Percentiles rank a stretch among this genome's conserved stretches.
phyloP scores from a whole-genome alignment of 2,329 filamentous ascomycete genomes.

The Colletotrichum sidae region DNA sequence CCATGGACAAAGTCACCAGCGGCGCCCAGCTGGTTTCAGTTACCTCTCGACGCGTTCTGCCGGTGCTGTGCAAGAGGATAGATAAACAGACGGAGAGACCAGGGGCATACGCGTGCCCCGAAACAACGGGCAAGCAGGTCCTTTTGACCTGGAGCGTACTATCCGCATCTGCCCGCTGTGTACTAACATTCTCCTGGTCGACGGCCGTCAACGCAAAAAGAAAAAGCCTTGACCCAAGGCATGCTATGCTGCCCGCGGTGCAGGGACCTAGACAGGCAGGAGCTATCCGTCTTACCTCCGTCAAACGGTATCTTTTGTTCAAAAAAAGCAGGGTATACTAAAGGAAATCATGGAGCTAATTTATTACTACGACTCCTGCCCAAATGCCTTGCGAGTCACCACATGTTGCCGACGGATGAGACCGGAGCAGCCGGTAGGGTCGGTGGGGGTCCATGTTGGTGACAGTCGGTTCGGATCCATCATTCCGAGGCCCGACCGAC shows the following conservation, averaged over 20 bases:
- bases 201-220: constrained; percentile 10
- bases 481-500: too few relatives aligned
- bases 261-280: background rate
- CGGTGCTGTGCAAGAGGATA: constrained; percentile 24
- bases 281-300: too few relatives aligned
- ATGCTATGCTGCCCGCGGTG: background rate
- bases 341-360: too few relatives aligned
- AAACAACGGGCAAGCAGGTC: constrained; percentile 14
- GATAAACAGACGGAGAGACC: constrained; percentile 31
- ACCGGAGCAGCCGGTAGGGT: too few relatives aligned
- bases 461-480: too few relatives aligned
- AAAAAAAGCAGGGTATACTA: too few relatives aligned
- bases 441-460: too few relatives aligned
- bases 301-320: too few relatives aligned
- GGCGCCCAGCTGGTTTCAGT: constrained; percentile 3
- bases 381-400: too few relatives aligned
- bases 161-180: constrained; percentile 24
- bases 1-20: background rate
- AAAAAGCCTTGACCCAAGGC: constrained; percentile 16
- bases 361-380: too few relatives aligned
- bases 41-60: constrained; percentile 9
- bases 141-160: constrained; percentile 6
- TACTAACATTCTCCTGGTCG: constrained; percentile 24
- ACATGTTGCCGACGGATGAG: too few relatives aligned
- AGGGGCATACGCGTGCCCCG: constrained; percentile 25